Conservation (phyloP, 768 basidiomycete genomes). For the Tylopilus vinaceipallidus region DNA sequence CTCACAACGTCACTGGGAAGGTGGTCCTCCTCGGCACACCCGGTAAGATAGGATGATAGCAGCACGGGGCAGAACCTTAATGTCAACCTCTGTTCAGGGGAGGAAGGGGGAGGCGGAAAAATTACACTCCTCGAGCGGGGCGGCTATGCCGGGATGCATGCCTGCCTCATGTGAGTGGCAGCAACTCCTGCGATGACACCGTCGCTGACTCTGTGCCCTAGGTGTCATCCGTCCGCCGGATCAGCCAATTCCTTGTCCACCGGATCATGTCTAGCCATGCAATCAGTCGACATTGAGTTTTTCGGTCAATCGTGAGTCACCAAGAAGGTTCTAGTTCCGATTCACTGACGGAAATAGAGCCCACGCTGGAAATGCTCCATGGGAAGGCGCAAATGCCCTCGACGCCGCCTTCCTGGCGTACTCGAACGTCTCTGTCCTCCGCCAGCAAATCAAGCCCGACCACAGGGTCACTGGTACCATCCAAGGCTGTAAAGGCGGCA, state of each 20-base stretch:
- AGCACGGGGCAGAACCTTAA: neutral
- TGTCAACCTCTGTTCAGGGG: conserved; percentile 45
- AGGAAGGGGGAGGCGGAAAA: conserved; percentile 81
- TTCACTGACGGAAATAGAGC: conserved; percentile 43
- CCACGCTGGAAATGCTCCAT: conserved; percentile 78
- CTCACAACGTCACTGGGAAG: conserved; percentile 61
- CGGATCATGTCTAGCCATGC: conserved; percentile 60
- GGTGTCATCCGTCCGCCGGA: conserved; percentile 75
- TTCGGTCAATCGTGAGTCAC: conserved; percentile 64
- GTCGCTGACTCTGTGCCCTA: conserved; percentile 28
- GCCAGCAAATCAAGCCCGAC: conserved; percentile 85
- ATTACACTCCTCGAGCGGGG: conserved; percentile 69
- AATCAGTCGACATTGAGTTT: conserved; percentile 66
- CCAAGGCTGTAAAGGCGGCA: conserved; percentile 61
- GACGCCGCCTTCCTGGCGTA: conserved; percentile 89
- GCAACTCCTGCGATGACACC: conserved; percentile 7
- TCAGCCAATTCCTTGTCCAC: conserved; percentile 47
- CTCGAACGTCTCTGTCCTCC: conserved; percentile 69
- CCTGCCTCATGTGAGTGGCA: conserved; percentile 63
- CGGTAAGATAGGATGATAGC: conserved; percentile 36
- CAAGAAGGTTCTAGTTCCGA: neutral
- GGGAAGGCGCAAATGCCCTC: conserved; percentile 84
- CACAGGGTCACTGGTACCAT: conserved; percentile 79
- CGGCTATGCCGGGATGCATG: conserved; percentile 79
- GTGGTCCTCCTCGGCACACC: conserved; percentile 79